phyloP scores from a whole-genome alignment of 139 green algal species.

The Parachlorella kessleri region DNA sequence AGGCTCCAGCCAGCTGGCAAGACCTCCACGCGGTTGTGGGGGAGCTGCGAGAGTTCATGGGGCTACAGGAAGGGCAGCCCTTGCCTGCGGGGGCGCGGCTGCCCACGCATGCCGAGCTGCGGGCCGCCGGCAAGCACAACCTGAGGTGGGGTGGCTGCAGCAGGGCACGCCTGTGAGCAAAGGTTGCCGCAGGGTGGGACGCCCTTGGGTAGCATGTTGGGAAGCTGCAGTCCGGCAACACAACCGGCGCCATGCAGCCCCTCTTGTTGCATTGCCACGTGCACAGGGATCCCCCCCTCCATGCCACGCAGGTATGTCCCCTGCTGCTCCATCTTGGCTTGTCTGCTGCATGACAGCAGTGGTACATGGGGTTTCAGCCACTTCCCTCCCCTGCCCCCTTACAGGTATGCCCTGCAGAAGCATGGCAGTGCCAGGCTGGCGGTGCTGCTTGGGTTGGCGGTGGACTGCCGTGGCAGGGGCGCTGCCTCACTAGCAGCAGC shows the following conservation, averaged over 20 bases:
- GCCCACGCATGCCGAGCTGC: conserved; percentile 32
- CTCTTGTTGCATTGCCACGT: background rate
- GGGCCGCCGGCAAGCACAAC: conserved; percentile 22
- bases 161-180: too few relatives aligned
- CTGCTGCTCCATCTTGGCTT: background rate
- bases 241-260: background rate
- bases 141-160: too few relatives aligned
- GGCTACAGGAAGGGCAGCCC: background rate
- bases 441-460: conserved; percentile 8
- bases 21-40: background rate
- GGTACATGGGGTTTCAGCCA: background rate
- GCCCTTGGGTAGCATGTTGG: background rate
- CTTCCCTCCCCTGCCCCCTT: too few relatives aligned
- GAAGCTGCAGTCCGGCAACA: background rate
- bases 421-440: conserved; percentile 24
- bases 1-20: background rate
- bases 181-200: background rate
- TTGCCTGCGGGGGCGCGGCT: background rate
- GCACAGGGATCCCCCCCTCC: background rate
- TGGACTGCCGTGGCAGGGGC: background rate
- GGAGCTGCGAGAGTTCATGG: conserved; percentile 24
- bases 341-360: background rate
- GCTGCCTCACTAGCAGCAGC: too few relatives aligned
- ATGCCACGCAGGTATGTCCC: background rate
- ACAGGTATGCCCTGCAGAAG: conserved; percentile 33